These are phyloP conservation scores for Mycocentrospora acerina DNA, from an alignment of 2,329 filamentous ascomycete species.

Conservation along the genomic window DNA sequence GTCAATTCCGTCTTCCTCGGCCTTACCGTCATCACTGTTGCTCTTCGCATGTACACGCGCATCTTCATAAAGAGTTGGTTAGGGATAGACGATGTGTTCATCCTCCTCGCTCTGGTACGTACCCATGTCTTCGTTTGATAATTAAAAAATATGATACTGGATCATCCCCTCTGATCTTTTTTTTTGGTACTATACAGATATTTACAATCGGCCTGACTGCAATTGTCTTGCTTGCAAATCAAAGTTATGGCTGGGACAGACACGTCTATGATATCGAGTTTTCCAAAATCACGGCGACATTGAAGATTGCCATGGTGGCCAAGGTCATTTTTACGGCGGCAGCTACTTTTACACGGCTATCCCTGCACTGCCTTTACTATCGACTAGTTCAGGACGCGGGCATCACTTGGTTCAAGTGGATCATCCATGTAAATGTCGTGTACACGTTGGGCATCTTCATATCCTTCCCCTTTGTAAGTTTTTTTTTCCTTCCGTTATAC, in stretches of 20 bases:
- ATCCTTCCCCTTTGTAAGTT: conserved; percentile 31
- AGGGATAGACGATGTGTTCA: conserved; percentile 47
- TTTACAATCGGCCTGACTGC: conserved; percentile 42
- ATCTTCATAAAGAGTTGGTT: conserved; percentile 46
- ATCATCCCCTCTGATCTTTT: neutral
- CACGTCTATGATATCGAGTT: conserved; percentile 47
- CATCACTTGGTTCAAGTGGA: conserved; percentile 41
- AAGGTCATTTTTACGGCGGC: conserved; percentile 47
- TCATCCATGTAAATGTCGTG: conserved; percentile 42
- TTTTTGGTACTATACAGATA: conserved; percentile 25
- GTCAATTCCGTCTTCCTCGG: conserved; percentile 43
- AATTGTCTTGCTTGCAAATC: conserved; percentile 46
- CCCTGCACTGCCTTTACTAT: conserved; percentile 50
- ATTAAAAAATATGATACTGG: too few species aligned
- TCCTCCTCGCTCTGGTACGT: conserved; percentile 43
- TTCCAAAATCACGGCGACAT: conserved; percentile 16
- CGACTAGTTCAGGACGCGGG: conserved; percentile 46
- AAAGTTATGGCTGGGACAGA: conserved; percentile 45
- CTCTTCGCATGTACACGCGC: conserved; percentile 44
- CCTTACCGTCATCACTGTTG: conserved; percentile 40
- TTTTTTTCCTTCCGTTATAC: too few species aligned
- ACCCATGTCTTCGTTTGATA: too few species aligned
- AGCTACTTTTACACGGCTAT: conserved; percentile 47
- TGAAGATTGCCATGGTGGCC: conserved; percentile 45
- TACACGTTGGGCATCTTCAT: conserved; percentile 43